These are phyloP conservation scores for Dendrobium nobile DNA, from an alignment of 106 monocot species.

Conservation along the genomic window DNA sequence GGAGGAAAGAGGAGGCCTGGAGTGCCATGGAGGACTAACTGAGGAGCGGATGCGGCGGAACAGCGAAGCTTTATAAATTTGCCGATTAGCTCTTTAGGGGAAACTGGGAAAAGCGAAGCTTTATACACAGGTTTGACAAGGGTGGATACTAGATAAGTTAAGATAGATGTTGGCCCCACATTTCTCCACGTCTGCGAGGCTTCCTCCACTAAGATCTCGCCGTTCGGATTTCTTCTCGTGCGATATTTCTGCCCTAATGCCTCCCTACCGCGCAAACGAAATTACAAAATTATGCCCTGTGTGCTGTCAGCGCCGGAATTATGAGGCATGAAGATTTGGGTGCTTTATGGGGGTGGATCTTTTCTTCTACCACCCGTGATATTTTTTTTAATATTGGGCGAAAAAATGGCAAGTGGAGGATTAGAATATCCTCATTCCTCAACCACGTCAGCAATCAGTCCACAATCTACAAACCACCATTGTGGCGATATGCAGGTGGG, in stretches of 20 bases:
- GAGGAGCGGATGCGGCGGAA: neutral
- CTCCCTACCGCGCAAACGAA: neutral
- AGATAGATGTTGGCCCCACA: constrained; percentile 33
- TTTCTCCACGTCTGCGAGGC: constrained; percentile 13
- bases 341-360: too few species aligned
- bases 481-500: too few species aligned
- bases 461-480: neutral
- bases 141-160: constrained; percentile 45
- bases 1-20: constrained; percentile 57
- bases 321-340: neutral
- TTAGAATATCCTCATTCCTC: neutral
- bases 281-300: neutral
- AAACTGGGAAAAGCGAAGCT: neutral
- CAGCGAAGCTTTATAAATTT: neutral
- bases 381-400: too few species aligned
- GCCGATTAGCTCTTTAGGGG: too few species aligned
- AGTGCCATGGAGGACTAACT: constrained; percentile 53
- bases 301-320: neutral
- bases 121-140: neutral
- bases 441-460: neutral
- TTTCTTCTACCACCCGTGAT: too few species aligned
- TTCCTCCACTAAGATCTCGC: constrained; percentile 41
- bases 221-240: constrained; percentile 40
- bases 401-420: neutral
- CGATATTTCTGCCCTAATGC: constrained; percentile 3